phyloP scores from a whole-genome alignment of 1,284 basidiomycete genomes.

The Puccinia horiana region DNA sequence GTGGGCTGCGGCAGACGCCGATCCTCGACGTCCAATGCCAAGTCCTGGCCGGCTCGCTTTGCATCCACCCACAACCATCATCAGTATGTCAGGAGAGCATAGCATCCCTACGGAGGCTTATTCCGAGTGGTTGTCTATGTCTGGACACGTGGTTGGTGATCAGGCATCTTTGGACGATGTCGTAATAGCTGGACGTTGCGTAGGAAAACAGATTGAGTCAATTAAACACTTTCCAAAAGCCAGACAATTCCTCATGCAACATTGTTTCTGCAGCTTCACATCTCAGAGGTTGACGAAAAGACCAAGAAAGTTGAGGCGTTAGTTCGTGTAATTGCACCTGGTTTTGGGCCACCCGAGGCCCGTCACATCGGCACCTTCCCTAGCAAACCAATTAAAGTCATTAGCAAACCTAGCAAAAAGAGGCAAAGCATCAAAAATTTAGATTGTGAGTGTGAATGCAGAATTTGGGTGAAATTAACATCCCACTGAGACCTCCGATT shows the following conservation, averaged over 20 bases:
- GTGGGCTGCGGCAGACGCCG: conserved; percentile 66
- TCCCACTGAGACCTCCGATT: neutral
- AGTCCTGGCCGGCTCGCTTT: conserved; percentile 24
- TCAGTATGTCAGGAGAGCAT: conserved; percentile 48
- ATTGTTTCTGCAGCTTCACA: conserved; percentile 57
- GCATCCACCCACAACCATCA: conserved; percentile 43
- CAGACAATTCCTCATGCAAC: neutral
- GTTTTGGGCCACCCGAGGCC: conserved; percentile 68
- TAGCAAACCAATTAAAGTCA: conserved; percentile 91
- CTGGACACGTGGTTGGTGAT: conserved; percentile 48
- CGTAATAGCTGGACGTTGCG: conserved; percentile 40
- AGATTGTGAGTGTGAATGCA: conserved; percentile 70
- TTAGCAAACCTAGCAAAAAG: conserved; percentile 73
- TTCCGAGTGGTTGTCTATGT: conserved; percentile 49
- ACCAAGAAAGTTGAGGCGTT: conserved; percentile 87
- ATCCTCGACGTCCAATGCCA: conserved; percentile 50
- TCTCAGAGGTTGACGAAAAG: conserved; percentile 68
- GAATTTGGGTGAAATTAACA: neutral
- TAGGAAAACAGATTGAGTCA: conserved; percentile 43
- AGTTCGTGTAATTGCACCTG: conserved; percentile 82
- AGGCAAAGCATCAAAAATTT: conserved; percentile 87
- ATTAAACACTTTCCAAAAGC: neutral
- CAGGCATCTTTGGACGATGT: conserved; percentile 48
- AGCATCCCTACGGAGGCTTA: conserved; percentile 42
- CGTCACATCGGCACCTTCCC: conserved; percentile 81